phyloP scores from a whole-genome alignment of 1,284 basidiomycete species.

The Tilletia caries region DNA sequence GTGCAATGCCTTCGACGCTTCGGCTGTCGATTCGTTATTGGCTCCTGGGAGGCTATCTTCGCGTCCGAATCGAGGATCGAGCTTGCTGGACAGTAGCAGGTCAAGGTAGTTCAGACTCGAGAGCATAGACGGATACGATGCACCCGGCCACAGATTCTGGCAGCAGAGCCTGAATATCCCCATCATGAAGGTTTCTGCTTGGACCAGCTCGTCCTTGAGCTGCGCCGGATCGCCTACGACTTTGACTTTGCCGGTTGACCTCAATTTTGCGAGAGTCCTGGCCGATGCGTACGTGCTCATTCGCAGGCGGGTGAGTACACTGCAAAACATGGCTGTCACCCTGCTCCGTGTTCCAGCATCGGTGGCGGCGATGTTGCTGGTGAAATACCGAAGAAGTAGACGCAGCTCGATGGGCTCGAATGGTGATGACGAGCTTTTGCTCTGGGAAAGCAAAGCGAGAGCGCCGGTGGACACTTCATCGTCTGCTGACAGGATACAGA shows the following conservation, averaged over 20 bases:
- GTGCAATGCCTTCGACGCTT: conserved; percentile 18
- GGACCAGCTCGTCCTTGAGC: background rate
- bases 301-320: conserved; percentile 37
- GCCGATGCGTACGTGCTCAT: conserved; percentile 33
- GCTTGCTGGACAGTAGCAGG: background rate
- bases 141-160: conserved; percentile 39
- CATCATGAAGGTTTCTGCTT: conserved; percentile 19
- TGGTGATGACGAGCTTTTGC: background rate
- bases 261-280: conserved; percentile 21
- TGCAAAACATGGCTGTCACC: background rate
- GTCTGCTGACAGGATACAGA: background rate
- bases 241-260: background rate
- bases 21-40: background rate
- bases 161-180: conserved; percentile 26
- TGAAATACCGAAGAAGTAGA: background rate
- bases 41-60: conserved; percentile 7
- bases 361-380: background rate
- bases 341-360: conserved; percentile 2
- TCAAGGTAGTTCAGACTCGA: conserved; percentile 15
- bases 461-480: background rate
- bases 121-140: conserved; percentile 41
- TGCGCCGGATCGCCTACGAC: conserved; percentile 22
- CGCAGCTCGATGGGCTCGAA: background rate
- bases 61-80: background rate
- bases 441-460: background rate